A percentile compares a stretch with the other conserved stretches of the same genome.
Conservation (phyloP, 306 rosid species). For the Corylus americana region DNA sequence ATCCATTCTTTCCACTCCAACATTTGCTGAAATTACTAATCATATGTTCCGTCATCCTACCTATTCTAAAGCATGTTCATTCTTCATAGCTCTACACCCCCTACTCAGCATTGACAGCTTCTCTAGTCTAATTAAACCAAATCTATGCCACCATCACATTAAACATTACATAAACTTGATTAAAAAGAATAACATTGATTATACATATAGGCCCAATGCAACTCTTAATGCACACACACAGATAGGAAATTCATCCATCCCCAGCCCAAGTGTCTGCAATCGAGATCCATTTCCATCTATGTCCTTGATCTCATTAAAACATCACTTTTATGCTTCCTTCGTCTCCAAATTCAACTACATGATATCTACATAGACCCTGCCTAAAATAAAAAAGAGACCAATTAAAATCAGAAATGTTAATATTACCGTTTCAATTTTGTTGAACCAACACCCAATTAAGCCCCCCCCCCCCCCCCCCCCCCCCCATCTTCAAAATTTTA, state of each 20-base stretch:
- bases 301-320: background rate
- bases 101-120: slow-evolving; percentile 1
- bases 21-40: background rate
- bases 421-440: too few relatives aligned
- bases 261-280: background rate
- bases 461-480: too few relatives aligned
- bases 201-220: background rate
- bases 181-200: too few relatives aligned
- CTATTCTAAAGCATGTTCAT: background rate
- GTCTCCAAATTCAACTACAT: background rate
- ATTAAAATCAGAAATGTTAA: too few relatives aligned
- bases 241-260: background rate
- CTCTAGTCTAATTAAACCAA: background rate
- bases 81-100: background rate
- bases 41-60: background rate
- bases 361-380: background rate
- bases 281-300: background rate
- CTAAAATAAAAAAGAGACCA: too few relatives aligned
- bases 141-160: background rate
- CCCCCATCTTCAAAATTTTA: too few relatives aligned
- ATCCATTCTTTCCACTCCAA: background rate
- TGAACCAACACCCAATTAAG: too few relatives aligned
- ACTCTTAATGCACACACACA: background rate
- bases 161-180: background rate
- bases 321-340: background rate